Conservation (phyloP, 345 rosid species). For the Pelargonium nanum region DNA sequence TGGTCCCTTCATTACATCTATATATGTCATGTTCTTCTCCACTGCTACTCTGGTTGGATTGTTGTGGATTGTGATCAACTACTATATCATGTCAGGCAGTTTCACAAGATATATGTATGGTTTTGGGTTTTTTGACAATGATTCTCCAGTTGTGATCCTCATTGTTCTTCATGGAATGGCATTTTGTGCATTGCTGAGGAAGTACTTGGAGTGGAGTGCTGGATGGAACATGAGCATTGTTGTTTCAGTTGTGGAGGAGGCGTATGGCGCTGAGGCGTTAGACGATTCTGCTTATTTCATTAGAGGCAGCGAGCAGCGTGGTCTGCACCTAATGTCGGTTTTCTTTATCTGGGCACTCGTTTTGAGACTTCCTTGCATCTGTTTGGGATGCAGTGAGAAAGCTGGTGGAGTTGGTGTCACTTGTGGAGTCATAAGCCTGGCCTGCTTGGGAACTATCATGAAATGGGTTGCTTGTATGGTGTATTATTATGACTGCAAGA, state of each 20-base stretch:
- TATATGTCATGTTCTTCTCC: conserved; percentile 16
- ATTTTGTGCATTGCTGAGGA: conserved; percentile 18
- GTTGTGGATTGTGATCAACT: conserved; percentile 21
- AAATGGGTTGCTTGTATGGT: conserved; percentile 4
- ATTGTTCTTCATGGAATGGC: conserved; percentile 9
- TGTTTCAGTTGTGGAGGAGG: conserved; percentile 26
- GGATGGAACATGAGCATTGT: conserved; percentile 39
- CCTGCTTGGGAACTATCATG: conserved; percentile 5
- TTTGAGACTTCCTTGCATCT: conserved; percentile 22
- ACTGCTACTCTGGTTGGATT: conserved; percentile 19
- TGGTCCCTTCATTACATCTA: conserved; percentile 10
- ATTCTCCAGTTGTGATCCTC: conserved; percentile 7
- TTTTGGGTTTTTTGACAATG: background rate
- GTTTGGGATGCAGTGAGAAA: conserved; percentile 13
- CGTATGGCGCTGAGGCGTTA: conserved; percentile 22
- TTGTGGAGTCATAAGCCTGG: background rate
- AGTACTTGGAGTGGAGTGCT: conserved; percentile 30
- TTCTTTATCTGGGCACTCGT: conserved; percentile 17
- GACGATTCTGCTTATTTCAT: conserved; percentile 17
- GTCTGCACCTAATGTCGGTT: conserved; percentile 21
- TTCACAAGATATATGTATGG: background rate
- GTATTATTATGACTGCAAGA: conserved; percentile 10
- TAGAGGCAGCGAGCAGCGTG: conserved; percentile 19
- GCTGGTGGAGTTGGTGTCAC: conserved; percentile 10
- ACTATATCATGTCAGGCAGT: background rate